Evolutionary conservation across 148 eudicot genomes (phyloP).

Genomic region (Chenopodium berlandieri): DNA sequence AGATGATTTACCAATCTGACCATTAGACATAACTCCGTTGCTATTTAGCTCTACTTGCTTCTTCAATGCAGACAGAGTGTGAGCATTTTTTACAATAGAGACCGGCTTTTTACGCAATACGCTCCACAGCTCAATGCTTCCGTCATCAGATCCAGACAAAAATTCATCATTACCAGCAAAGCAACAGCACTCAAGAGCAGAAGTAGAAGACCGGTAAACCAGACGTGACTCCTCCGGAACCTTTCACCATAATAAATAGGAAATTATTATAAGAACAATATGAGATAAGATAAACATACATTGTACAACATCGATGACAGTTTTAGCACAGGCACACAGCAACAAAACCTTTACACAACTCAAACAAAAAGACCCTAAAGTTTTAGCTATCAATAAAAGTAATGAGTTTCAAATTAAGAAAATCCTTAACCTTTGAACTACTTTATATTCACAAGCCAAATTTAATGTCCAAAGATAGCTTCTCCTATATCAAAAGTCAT

Average conservation of each 20-base stretch:
- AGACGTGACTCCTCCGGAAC: conserved; percentile 91
- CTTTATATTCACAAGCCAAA: not conserved
- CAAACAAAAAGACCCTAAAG: not conserved
- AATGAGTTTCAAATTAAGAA: not conserved
- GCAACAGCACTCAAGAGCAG: conserved; percentile 85
- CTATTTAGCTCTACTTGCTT: conserved; percentile 31
- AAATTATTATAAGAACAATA: conserved; percentile 2
- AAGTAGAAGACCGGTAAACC: conserved; percentile 76
- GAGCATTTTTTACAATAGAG: conserved; percentile 84
- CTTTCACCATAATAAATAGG: conserved; percentile 32
- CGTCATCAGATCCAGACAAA: conserved; percentile 94
- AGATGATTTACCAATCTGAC: conserved; percentile 51
- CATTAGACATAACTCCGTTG: conserved; percentile 52
- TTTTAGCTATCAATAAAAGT: not conserved
- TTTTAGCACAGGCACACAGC: not conserved
- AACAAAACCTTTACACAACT: not conserved
- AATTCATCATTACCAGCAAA: conserved; percentile 80
- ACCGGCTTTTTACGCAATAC: conserved; percentile 74
- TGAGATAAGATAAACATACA: not conserved
- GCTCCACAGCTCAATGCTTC: conserved; percentile 93
- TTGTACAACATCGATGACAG: not conserved
- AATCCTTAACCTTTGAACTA: not conserved
- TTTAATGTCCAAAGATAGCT: not conserved
- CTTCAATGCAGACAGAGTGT: conserved; percentile 34
- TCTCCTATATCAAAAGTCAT: too few relatives aligned